Base-by-base conservation (phyloP, 2,329 filamentous ascomycete species). In the Drechmeria coniospora region DNA sequence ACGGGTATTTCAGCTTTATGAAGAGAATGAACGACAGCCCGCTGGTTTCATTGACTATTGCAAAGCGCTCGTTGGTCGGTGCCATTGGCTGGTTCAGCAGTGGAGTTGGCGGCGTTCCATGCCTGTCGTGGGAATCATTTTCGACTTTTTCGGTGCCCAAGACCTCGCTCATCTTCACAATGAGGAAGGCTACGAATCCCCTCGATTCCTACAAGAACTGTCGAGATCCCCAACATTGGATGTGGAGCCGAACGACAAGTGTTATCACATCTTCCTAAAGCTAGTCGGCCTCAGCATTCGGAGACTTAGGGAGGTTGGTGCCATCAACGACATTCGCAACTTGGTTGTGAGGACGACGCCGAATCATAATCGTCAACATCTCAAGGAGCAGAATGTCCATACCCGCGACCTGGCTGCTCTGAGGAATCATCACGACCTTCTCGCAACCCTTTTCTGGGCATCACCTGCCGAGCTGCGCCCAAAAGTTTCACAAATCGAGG, bases 221-320 rank as follows among this genome's bases (percentile, higher is more conserved):
- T 54, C 47, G 15, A 40, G 38, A 7, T 45, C 41, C 2, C 62
- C 66, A 2, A 61, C 53, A 0, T 47, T 78, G 5, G 49, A 49
- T 1, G 46, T 74, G 10, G 57, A 66, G 12, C 50, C 58, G 1
- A 59, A 65, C 23, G 74, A 79, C 40, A 58, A 59, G 13, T 77
- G 71, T 40, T 79, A 79, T 38, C 73, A 78, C 41, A 63, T 78
- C 14, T 74, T 78, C 28, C 54, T 79, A 27, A 79, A 79, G 43
- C 58, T 75, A 11, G 46, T 78, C 20, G 73, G 64, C 2, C 39
- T 74, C 26, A 61, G 63, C 20, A 68, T 78, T 23, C 56, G 57
- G 25, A 60, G 60, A 24, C 51, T 77, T 21, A 53, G 51, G 18
- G 49, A 56, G 4, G 46, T 51, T n/a, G 59, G 54, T 3, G 54